phyloP scores from a whole-genome alignment of 2,329 filamentous ascomycete genomes.

The Epichloe bromicola region DNA sequence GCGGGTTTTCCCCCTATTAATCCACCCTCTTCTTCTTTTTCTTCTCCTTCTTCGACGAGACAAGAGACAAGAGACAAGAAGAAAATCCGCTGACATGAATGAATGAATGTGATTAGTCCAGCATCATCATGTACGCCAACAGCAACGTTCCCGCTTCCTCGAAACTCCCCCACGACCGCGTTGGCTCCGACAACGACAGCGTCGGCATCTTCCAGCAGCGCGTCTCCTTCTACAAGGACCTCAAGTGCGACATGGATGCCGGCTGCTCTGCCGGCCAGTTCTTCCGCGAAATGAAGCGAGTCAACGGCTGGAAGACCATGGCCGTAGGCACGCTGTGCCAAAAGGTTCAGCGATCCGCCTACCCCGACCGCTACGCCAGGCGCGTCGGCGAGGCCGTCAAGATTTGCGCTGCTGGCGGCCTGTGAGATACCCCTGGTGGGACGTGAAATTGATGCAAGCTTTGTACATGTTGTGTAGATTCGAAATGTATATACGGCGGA shows the following conservation, averaged over 20 bases:
- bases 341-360: conserved; percentile 12
- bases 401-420: conserved; percentile 10
- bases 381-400: conserved; percentile 7
- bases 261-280: conserved; percentile 12
- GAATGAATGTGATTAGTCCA: conserved; percentile 6
- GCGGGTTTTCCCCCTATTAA: not conserved
- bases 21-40: not conserved
- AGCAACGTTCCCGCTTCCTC: conserved; percentile 9
- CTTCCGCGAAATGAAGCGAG: conserved; percentile 9
- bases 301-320: conserved; percentile 12
- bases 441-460: not conserved
- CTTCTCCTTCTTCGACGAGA: not conserved
- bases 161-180: conserved; percentile 9
- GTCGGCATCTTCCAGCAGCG: conserved; percentile 15
- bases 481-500: not conserved
- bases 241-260: conserved; percentile 12
- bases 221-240: conserved; percentile 10
- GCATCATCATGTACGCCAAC: conserved; percentile 11
- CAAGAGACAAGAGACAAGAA: not conserved
- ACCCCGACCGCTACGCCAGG: conserved; percentile 10
- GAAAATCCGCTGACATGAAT: not conserved
- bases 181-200: conserved; percentile 13
- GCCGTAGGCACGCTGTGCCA: conserved; percentile 12
- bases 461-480: not conserved
- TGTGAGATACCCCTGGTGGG: not conserved